Evolutionary conservation across 805 yeast genomes (phyloP).

Genomic region (Candida maesae): DNA sequence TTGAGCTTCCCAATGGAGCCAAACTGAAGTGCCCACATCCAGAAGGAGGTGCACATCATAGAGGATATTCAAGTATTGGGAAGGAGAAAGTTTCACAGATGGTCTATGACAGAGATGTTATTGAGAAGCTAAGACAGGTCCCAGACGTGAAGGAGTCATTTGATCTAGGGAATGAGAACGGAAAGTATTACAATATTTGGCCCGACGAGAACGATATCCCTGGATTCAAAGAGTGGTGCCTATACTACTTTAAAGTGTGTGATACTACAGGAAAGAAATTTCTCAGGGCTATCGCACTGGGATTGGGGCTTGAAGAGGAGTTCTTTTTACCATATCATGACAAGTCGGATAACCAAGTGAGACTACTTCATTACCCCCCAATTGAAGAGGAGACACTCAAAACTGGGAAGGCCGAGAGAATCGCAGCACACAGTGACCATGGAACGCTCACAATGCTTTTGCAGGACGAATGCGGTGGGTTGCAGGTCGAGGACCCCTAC

Average conservation of each 20-base stretch:
- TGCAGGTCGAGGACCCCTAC: constrained; percentile 24
- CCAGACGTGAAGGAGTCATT: constrained; percentile 30
- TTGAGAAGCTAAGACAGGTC: constrained; percentile 11
- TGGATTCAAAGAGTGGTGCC: constrained; percentile 24
- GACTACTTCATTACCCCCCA: constrained; percentile 27
- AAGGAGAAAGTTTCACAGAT: constrained; percentile 29
- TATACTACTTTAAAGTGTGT: constrained; percentile 18
- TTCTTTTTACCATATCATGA: constrained; percentile 22
- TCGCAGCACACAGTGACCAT: constrained; percentile 28
- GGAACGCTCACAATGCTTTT: constrained; percentile 26
- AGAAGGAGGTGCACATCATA: constrained; percentile 24
- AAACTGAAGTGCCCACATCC: constrained; percentile 28
- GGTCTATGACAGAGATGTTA: constrained; percentile 22
- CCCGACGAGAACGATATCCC: constrained; percentile 26
- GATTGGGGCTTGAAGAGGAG: constrained; percentile 22
- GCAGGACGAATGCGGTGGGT: constrained; percentile 27
- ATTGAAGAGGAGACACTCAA: constrained; percentile 16
- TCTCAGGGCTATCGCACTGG: constrained; percentile 24
- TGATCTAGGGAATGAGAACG: constrained; percentile 22
- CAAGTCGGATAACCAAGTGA: constrained; percentile 23
- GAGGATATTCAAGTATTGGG: constrained; percentile 28
- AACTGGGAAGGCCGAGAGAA: constrained; percentile 24
- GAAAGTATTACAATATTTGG: constrained; percentile 24
- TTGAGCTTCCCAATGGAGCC: constrained; percentile 10
- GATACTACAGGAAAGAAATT: constrained; percentile 16